phyloP scores from a whole-genome alignment of 768 basidiomycete species.

The Tricholoma sp. region DNA sequence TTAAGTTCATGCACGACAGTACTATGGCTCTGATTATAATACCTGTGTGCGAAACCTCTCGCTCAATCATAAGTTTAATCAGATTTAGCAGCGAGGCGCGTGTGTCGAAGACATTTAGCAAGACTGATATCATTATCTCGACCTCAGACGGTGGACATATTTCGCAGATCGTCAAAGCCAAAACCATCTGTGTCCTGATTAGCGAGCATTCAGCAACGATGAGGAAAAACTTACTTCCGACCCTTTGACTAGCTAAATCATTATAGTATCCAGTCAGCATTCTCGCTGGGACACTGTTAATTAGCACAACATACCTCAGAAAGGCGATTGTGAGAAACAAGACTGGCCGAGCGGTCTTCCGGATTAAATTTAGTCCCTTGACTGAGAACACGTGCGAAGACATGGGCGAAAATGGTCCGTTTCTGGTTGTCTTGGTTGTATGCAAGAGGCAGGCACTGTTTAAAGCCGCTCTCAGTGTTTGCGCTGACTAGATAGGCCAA shows the following conservation, averaged over 20 bases:
- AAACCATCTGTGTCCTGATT: conserved; percentile 47
- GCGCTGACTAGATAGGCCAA: conserved; percentile 77
- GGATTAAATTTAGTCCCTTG: conserved; percentile 77
- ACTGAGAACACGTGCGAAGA: conserved; percentile 76
- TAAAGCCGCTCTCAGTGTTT: conserved; percentile 85
- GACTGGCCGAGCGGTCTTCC: conserved; percentile 43
- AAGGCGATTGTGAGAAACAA: conserved; percentile 46
- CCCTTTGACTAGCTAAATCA: conserved; percentile 60
- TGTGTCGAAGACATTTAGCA: conserved; percentile 84
- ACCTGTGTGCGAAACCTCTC: conserved; percentile 80
- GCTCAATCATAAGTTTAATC: conserved; percentile 80
- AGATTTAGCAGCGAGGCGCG: conserved; percentile 65
- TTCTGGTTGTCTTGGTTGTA: conserved; percentile 68
- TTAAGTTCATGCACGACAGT: neutral
- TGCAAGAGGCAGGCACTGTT: conserved; percentile 77
- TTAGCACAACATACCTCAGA: conserved; percentile 44
- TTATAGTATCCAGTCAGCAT: neutral
- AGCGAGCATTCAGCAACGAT: neutral
- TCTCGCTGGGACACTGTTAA: neutral
- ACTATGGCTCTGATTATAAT: conserved; percentile 7
- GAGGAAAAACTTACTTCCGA: conserved; percentile 50
- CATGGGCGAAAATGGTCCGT: conserved; percentile 77
- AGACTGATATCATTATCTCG: conserved; percentile 78
- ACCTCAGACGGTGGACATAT: conserved; percentile 75
- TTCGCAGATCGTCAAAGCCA: conserved; percentile 85